Base-by-base conservation (phyloP, 78 protist genomes). In the slime mould (Dictyostelium discoideum) region DNA sequence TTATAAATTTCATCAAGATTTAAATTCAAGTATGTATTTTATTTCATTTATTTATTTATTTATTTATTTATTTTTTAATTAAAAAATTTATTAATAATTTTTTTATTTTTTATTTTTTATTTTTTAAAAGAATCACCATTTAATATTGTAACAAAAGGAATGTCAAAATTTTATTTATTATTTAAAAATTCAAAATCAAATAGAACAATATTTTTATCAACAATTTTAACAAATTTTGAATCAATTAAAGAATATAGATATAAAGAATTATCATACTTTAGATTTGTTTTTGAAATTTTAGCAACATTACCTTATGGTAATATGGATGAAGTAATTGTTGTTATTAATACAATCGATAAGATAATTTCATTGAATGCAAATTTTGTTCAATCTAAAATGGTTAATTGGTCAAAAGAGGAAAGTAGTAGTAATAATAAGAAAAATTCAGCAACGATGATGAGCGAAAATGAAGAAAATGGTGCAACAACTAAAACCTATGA, bases 261-360 rank as follows among this genome's bases (percentile, higher is more conserved):
- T n/a, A 90, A 73, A 26, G 81, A 82, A 46, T 69, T 90, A 24
- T 50, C 44, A 22, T 82, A 82, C 24, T 90, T 46, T 32, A n/a
- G 50, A 80, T 90, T 90, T 72, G 20, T 90, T 2, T 85, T 82
- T 42, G 95, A 90, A 69, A 67, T 90, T 18, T 50, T 90, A 6
- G 95, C 95, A 22, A 65, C 85, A 2, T 42, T 90, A 7, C 95
- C 95, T 0, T 90, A 90, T 72, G 80, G 67, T 20, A 90, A 90
- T 50, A 90, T 90, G 95, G 95, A 90, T 72, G 95, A 90, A 54
- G 42, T 90, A 3, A 67, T 90, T 20, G 77, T 81, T 18, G 86
- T 90, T 3, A 82, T 90, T 39, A 85, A 69, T 37, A 32, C 74
- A 3, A 73, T 90, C 29, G 95, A 90, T 39, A 80, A 82, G 39